Base-by-base conservation (phyloP, 768 basidiomycete species). In the Lactarius indigo region DNA sequence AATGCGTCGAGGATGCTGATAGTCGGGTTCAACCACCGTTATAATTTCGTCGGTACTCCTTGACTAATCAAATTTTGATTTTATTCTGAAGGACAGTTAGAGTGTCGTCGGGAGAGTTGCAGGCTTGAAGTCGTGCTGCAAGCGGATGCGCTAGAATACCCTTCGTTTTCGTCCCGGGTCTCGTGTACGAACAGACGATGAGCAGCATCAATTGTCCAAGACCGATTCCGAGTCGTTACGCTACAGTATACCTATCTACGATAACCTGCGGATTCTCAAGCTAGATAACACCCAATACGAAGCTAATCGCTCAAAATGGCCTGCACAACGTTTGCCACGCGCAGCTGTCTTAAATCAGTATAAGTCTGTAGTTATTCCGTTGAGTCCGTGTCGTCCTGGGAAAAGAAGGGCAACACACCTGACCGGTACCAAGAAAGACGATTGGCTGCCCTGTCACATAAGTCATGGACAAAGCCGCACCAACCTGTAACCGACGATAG, bases 381-480 rank as follows among this genome's bases (percentile, higher is more conserved):
- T 17, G 18, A 12, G 15, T 61, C 6, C 17, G 6, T 37, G 7
- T 39, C 28, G 20, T 12, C 10, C 33, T 31, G 37, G 8, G 28
- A 15, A 50, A 42, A 9, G 2, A 30, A 52, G 18, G 35, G 64
- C 30, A 57, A 75, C 87, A 47, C 70, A 93, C 92, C 89, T 96
- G 95, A 42, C 97, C 97, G 73, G 94, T 97, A 8, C 97, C 97
- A 69, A 99, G 94, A 75, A 99, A 99, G 28, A 98, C 83, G 78
- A 99, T 98, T 20, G 97, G 96, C 74, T 98, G 96, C 28, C 97
- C 96, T 2, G 97, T 98, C 63, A 98, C 94, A 77, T 97, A 98
- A 59, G 96, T 97, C 97, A 99, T 98, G 3, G 94, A 97, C 61
- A 99, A 82, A 10, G 97, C 97, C 8, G 97, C 97, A 41, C 97